A percentile compares a stretch with the other conserved stretches of the same genome.
phyloP scores from a whole-genome alignment of 192 early-diverging fungal genomes.

The Phycomyces blakesleeanus region DNA sequence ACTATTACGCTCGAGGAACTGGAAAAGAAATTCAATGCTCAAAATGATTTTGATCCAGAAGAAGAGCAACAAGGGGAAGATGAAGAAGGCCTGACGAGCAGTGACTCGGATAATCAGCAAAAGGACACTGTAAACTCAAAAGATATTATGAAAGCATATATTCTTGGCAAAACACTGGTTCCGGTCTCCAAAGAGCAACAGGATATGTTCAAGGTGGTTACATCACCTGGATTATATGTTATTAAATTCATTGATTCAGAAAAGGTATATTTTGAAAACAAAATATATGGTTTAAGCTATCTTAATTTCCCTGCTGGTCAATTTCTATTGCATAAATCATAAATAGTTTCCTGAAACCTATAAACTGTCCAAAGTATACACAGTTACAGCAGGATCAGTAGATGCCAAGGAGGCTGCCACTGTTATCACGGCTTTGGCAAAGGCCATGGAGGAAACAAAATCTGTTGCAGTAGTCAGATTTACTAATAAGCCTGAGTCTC shows the following conservation, averaged over 20 bases:
- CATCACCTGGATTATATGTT: conserved; percentile 44
- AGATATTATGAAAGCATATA: too few species aligned
- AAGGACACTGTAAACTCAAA: too few species aligned
- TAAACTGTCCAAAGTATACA: conserved; percentile 49
- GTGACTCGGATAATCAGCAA: too few species aligned
- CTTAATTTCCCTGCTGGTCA: neutral
- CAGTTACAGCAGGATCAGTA: conserved; percentile 46
- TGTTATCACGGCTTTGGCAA: conserved; percentile 50
- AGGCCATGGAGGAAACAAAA: conserved; percentile 47
- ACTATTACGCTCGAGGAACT: too few species aligned
- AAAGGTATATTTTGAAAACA: conserved; percentile 29
- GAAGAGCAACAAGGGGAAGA: too few species aligned
- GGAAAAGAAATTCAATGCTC: too few species aligned
- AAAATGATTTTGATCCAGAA: too few species aligned
- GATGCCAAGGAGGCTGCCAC: conserved; percentile 25
- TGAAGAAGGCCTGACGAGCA: too few species aligned
- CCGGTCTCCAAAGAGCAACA: too few species aligned
- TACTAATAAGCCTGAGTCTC: conserved; percentile 41
- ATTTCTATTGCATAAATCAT: neutral
- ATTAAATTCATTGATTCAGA: conserved; percentile 53
- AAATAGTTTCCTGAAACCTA: conserved; percentile 53
- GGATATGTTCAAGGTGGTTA: too few species aligned
- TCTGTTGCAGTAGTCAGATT: conserved; percentile 60
- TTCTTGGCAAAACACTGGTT: too few species aligned
- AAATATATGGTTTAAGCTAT: too few species aligned